Conservation (phyloP, 805 yeast species). For the Ogataea degrootiae region DNA sequence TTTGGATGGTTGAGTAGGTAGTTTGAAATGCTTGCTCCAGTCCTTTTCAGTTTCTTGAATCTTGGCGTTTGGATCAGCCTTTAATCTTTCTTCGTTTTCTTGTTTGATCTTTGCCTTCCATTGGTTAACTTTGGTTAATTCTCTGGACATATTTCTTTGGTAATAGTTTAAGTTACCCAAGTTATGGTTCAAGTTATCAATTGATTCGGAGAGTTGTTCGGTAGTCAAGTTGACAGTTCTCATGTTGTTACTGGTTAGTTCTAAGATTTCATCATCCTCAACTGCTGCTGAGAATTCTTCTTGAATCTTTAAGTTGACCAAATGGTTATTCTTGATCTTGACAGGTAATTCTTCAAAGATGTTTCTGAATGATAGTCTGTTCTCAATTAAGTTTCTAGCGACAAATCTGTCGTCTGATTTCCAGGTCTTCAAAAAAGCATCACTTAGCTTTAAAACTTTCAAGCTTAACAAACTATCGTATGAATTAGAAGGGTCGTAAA, state of each 20-base stretch:
- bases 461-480: slow-evolving; percentile 59
- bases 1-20: slow-evolving; percentile 72
- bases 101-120: slow-evolving; percentile 69
- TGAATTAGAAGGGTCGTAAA: slow-evolving; percentile 68
- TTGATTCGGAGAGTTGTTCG: slow-evolving; percentile 61
- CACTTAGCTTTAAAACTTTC: slow-evolving; percentile 65
- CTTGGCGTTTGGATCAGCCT: slow-evolving; percentile 46
- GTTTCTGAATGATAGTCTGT: slow-evolving; percentile 58
- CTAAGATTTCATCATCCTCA: slow-evolving; percentile 25
- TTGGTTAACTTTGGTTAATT: slow-evolving; percentile 60
- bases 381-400: slow-evolving; percentile 54
- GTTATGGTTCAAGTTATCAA: slow-evolving; percentile 73
- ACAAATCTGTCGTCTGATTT: slow-evolving; percentile 56
- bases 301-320: slow-evolving; percentile 39
- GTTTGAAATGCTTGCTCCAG: slow-evolving; percentile 61
- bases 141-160: slow-evolving; percentile 72
- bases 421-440: slow-evolving; percentile 48
- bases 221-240: slow-evolving; percentile 41
- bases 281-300: slow-evolving; percentile 15
- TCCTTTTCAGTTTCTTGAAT: slow-evolving; percentile 47
- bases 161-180: slow-evolving; percentile 76
- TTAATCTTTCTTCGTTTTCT: slow-evolving; percentile 59
- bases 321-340: slow-evolving; percentile 59
- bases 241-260: slow-evolving; percentile 36
- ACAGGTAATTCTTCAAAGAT: slow-evolving; percentile 71